Evolutionary conservation across 2,329 filamentous ascomycete species (phyloP).

Genomic region (Aspergillus fumigatiaffinis): DNA sequence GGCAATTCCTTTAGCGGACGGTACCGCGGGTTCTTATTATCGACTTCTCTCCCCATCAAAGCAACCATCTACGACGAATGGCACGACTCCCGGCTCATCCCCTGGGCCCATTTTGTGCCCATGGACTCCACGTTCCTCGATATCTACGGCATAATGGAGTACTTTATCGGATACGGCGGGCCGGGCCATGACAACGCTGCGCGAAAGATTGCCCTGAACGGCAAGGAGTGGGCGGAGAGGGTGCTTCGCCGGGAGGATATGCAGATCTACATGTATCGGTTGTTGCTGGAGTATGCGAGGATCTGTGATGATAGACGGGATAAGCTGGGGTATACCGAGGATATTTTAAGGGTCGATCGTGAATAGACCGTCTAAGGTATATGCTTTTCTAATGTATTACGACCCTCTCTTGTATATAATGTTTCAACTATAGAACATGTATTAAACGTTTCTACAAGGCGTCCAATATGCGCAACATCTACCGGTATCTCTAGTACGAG

Average conservation of each 20-base stretch:
- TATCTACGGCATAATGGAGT: constrained; percentile 68
- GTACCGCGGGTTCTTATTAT: constrained; percentile 65
- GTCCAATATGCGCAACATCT: too few species aligned
- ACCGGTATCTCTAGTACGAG: too few species aligned
- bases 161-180: constrained; percentile 62
- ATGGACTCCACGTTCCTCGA: constrained; percentile 72
- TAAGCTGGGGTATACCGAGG: constrained; percentile 16
- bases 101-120: constrained; percentile 79
- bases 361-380: too few species aligned
- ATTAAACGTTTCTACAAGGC: too few species aligned
- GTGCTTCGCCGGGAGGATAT: constrained; percentile 70
- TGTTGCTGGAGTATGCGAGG: constrained; percentile 62
- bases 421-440: too few species aligned
- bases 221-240: constrained; percentile 64
- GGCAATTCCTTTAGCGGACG: constrained; percentile 68
- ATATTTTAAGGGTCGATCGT: not conserved
- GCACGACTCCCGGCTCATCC: constrained; percentile 69
- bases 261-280: constrained; percentile 64
- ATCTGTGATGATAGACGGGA: constrained; percentile 32
- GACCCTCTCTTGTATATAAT: too few species aligned
- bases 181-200: constrained; percentile 51
- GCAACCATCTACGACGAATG: constrained; percentile 75
- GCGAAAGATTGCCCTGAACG: constrained; percentile 60
- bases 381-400: too few species aligned
- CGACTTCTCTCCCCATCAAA: constrained; percentile 70